These are phyloP conservation scores for Stellera chamaejasme DNA, from an alignment of 345 rosid species.

Conservation along the genomic window DNA sequence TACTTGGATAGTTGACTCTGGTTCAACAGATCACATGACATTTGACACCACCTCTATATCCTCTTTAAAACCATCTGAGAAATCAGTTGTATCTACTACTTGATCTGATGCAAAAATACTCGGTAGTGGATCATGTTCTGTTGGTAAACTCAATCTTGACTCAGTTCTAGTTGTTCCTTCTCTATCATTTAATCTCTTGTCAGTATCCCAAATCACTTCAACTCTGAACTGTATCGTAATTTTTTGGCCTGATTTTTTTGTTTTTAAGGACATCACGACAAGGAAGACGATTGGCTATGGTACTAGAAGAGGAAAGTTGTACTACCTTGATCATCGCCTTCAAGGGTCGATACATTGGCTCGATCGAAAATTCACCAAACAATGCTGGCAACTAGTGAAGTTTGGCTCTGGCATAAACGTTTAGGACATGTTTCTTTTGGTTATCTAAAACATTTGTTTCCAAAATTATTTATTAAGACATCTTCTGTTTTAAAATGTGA, in stretches of 20 bases:
- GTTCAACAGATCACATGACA: too few relatives aligned
- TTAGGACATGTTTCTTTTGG: too few relatives aligned
- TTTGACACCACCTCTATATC: too few relatives aligned
- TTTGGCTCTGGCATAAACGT: too few relatives aligned
- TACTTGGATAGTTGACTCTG: too few relatives aligned
- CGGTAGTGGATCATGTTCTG: background rate
- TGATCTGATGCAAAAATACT: too few relatives aligned
- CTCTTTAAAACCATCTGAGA: too few relatives aligned
- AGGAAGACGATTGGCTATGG: background rate
- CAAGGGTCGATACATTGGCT: background rate
- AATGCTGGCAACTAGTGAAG: too few relatives aligned
- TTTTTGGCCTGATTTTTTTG: slow-evolving; percentile 7
- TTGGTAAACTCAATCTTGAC: background rate
- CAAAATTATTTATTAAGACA: too few relatives aligned
- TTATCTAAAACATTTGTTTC: too few relatives aligned
- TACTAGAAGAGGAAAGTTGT: background rate
- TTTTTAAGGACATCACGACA: slow-evolving; percentile 4
- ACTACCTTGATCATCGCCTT: background rate
- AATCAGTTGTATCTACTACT: too few relatives aligned
- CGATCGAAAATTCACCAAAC: background rate
- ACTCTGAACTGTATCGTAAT: background rate
- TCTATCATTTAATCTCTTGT: background rate
- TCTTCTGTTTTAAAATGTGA: too few relatives aligned
- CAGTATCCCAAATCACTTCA: background rate
- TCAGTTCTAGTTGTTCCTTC: slow-evolving; percentile 1